phyloP scores from a whole-genome alignment of 768 basidiomycete species.

The Scleroderma citrinum region DNA sequence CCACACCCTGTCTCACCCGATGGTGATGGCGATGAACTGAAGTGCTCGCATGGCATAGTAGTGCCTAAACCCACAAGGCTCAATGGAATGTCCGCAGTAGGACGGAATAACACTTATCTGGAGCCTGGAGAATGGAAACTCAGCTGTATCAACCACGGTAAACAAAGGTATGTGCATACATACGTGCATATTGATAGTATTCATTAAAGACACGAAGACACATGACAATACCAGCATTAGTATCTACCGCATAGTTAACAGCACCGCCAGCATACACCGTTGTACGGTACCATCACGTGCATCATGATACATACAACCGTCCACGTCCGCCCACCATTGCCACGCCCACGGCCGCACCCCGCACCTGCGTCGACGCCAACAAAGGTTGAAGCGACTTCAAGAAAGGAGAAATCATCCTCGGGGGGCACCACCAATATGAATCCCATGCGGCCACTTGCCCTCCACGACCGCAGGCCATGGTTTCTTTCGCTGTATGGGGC shows the following conservation, averaged over 20 bases:
- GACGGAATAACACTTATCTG: not conserved
- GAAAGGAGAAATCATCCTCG: constrained; percentile 14
- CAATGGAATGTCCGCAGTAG: too few species aligned
- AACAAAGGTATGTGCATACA: too few species aligned
- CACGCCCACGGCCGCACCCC: not conserved
- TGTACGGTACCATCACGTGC: too few species aligned
- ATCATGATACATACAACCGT: too few species aligned
- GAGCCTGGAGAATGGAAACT: too few species aligned
- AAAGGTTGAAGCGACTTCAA: not conserved
- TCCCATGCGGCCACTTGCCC: constrained; percentile 18
- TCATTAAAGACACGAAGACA: not conserved
- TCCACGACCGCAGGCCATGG: constrained; percentile 23
- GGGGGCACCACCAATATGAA: constrained; percentile 35
- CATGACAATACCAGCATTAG: not conserved
- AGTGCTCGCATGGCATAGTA: not conserved
- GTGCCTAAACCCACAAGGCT: too few species aligned
- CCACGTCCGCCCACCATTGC: too few species aligned
- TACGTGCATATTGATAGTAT: too few species aligned
- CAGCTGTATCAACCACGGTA: too few species aligned
- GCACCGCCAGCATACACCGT: not conserved
- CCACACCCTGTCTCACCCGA: constrained; percentile 24
- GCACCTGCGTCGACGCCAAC: not conserved
- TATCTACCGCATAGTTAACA: not conserved
- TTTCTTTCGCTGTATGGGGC: constrained; percentile 14
- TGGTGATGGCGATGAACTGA: constrained; percentile 2